Evolutionary conservation across 2,329 filamentous ascomycete species (phyloP).

Genomic region (Moelleriella libera): DNA sequence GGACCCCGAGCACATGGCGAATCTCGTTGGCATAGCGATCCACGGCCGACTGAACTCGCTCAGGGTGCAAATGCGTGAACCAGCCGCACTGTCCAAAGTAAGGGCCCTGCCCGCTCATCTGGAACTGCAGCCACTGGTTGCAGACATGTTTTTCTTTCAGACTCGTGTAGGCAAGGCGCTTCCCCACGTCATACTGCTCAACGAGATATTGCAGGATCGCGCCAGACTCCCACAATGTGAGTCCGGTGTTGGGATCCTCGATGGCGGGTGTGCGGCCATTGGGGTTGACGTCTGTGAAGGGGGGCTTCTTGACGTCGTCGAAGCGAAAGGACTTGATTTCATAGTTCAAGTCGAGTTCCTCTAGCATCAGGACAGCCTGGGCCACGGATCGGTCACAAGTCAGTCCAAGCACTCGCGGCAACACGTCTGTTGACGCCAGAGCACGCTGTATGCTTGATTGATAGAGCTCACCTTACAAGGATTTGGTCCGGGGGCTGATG

Average conservation of each 20-base stretch:
- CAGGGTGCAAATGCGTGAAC: constrained; percentile 15
- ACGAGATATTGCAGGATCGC: constrained; percentile 16
- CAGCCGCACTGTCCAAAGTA: constrained; percentile 20
- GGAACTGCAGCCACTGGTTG: constrained; percentile 19
- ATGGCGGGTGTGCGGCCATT: constrained; percentile 20
- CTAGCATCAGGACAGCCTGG: constrained; percentile 2
- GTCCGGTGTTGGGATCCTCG: constrained; percentile 16
- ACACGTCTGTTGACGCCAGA: too few relatives aligned
- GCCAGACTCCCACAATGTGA: constrained; percentile 12
- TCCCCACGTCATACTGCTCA: constrained; percentile 13
- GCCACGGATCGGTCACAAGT: too few relatives aligned
- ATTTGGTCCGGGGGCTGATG: neutral
- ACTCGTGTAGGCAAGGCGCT: constrained; percentile 11
- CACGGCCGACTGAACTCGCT: constrained; percentile 13
- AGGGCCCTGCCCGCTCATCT: constrained; percentile 24
- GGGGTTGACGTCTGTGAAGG: constrained; percentile 15
- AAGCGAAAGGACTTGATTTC: constrained; percentile 7
- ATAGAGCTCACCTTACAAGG: neutral
- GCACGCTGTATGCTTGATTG: too few relatives aligned
- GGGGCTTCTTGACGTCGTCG: constrained; percentile 11
- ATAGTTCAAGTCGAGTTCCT: constrained; percentile 14
- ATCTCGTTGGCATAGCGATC: constrained; percentile 16
- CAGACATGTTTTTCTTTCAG: constrained; percentile 7
- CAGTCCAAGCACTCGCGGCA: too few relatives aligned
- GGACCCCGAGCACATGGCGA: constrained; percentile 13